These are phyloP conservation scores for Citrullus colocynthis DNA, from an alignment of 306 rosid genomes.

Conservation along the genomic window DNA sequence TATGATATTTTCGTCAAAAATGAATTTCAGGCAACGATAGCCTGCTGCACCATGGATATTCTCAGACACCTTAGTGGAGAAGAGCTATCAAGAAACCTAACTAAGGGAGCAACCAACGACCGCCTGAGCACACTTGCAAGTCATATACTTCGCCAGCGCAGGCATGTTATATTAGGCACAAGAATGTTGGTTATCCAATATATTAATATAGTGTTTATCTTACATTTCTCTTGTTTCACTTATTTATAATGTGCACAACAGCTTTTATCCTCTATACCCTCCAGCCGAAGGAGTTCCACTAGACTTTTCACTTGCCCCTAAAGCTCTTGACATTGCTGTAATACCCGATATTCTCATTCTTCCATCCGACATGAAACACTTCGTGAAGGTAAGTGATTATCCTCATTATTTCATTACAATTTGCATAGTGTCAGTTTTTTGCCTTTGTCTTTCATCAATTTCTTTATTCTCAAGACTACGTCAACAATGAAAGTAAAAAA, in stretches of 20 bases:
- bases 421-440: not conserved
- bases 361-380: constrained; percentile 79
- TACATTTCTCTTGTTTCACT: not conserved
- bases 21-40: constrained; percentile 69
- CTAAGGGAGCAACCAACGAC: constrained; percentile 50
- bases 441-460: not conserved
- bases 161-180: constrained; percentile 22
- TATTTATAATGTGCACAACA: constrained; percentile 22
- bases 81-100: constrained; percentile 67
- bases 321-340: constrained; percentile 58
- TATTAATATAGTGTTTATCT: not conserved
- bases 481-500: not conserved
- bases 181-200: not conserved
- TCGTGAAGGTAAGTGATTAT: constrained; percentile 49
- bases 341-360: constrained; percentile 78
- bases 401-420: not conserved
- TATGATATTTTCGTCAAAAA: not conserved
- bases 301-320: constrained; percentile 76
- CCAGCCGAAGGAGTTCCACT: constrained; percentile 78
- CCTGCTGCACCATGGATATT: constrained; percentile 78
- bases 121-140: constrained; percentile 76
- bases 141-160: constrained; percentile 66
- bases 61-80: constrained; percentile 90
- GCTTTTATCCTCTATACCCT: constrained; percentile 92
- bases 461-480: not conserved